A percentile compares a stretch with the other conserved stretches of the same genome.
Conservation (phyloP, 2,329 filamentous ascomycete species). For the Monosporascus sp. region DNA sequence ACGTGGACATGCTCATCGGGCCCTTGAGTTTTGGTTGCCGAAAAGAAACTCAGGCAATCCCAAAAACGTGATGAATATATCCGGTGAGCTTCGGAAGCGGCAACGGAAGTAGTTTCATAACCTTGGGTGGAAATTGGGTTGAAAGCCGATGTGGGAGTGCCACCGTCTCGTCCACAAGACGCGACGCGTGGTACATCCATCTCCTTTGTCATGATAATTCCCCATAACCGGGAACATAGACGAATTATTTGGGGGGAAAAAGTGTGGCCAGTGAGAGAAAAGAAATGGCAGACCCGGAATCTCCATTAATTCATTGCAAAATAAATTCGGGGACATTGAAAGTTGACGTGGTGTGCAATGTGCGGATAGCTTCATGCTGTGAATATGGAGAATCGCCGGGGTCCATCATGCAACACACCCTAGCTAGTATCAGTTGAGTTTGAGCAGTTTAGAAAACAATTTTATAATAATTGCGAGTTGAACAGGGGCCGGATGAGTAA, state of each 20-base stretch:
- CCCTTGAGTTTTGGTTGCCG: constrained; percentile 26
- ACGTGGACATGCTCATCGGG: background rate
- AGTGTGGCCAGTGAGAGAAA: background rate
- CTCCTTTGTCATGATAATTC: background rate
- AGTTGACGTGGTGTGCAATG: constrained; percentile 14
- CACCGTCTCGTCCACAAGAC: constrained; percentile 3
- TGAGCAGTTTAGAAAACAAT: background rate
- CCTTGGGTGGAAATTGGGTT: constrained; percentile 10
- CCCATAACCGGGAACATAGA: background rate
- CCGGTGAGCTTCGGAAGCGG: constrained; percentile 4
- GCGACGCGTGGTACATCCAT: constrained; percentile 5
- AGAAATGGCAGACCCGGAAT: background rate
- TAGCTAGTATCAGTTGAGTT: background rate
- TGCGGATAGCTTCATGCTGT: constrained; percentile 27
- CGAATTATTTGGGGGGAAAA: constrained; percentile 1
- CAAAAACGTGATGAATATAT: constrained; percentile 8
- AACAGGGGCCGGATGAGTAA: constrained; percentile 7
- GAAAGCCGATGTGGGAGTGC: constrained; percentile 9
- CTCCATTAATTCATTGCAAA: background rate
- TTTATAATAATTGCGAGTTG: background rate
- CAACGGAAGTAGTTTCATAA: constrained; percentile 9
- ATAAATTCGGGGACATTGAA: constrained; percentile 1
- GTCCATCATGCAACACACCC: background rate
- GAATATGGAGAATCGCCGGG: constrained; percentile 1
- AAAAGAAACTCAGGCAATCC: constrained; percentile 13